A percentile compares a stretch with the other conserved stretches of the same genome.
phyloP scores from a whole-genome alignment of 441 rosid genomes.

The Codiaeum variegatum region DNA sequence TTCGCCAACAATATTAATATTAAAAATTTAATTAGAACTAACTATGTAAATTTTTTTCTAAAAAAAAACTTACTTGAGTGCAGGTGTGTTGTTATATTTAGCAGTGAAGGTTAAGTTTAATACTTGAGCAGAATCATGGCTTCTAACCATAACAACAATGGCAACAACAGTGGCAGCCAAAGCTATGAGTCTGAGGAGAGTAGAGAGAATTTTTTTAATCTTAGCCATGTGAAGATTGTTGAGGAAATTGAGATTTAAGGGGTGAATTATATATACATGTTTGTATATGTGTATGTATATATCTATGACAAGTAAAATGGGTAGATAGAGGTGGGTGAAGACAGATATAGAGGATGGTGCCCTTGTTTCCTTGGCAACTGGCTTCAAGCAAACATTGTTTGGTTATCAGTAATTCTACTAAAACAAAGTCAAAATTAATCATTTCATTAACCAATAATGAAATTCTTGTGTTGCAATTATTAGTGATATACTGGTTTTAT shows the following conservation, averaged over 20 bases:
- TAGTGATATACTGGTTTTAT: background rate
- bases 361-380: background rate
- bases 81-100: conserved; percentile 43
- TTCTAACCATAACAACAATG: conserved; percentile 38
- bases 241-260: background rate
- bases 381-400: background rate
- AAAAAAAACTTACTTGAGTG: conserved; percentile 42
- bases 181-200: conserved; percentile 41
- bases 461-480: background rate
- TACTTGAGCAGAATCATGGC: conserved; percentile 45
- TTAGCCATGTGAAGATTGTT: conserved; percentile 27
- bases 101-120: conserved; percentile 53
- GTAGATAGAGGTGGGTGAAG: background rate
- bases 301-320: no score
- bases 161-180: conserved; percentile 42
- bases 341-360: background rate
- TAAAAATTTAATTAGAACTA: no score
- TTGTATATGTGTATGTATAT: no score
- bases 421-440: background rate
- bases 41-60: no score
- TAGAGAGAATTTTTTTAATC: conserved; percentile 22
- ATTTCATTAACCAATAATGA: no score
- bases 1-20: background rate
- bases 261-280: no score
- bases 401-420: conserved; percentile 27